Evolutionary conservation across 2,329 filamentous ascomycete species (phyloP).

Genomic region (Trichophyton rubrum): DNA sequence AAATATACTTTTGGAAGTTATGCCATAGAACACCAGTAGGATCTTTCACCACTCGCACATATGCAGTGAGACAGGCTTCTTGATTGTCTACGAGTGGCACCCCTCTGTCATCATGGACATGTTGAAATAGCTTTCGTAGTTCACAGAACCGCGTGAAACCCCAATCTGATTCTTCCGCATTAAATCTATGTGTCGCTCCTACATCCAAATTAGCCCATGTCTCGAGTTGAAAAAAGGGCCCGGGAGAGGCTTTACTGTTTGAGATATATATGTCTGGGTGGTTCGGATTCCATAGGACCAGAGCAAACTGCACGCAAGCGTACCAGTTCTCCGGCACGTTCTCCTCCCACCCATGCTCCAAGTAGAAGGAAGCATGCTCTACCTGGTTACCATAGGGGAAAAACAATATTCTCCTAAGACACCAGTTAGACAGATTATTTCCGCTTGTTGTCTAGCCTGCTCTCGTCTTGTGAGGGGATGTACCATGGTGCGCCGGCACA

Average conservation of each 20-base stretch:
- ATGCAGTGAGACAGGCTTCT: constrained; percentile 35
- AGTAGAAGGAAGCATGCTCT: constrained; percentile 85
- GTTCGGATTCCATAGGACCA: constrained; percentile 88
- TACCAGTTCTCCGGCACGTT: constrained; percentile 85
- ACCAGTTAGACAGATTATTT: constrained; percentile 16
- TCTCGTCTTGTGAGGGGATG: constrained; percentile 20
- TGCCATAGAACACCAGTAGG: constrained; percentile 39
- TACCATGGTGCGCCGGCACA: constrained; percentile 81
- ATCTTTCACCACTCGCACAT: constrained; percentile 38
- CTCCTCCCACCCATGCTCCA: constrained; percentile 78
- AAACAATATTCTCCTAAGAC: constrained; percentile 70
- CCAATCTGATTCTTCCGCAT: constrained; percentile 93
- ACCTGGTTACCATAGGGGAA: constrained; percentile 93
- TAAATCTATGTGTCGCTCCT: constrained; percentile 88
- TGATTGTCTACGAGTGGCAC: constrained; percentile 44
- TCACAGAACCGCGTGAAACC: constrained; percentile 96
- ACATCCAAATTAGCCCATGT: constrained; percentile 10
- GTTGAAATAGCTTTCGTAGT: constrained; percentile 68
- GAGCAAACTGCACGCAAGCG: constrained; percentile 86
- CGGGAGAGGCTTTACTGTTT: constrained; percentile 46
- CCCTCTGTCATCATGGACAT: constrained; percentile 56
- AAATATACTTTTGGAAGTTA: constrained; percentile 32
- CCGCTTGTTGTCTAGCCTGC: not conserved
- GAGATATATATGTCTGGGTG: constrained; percentile 69
- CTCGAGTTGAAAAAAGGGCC: not conserved